Conservation (phyloP, 768 basidiomycete species). For the Lactarius indigo region DNA sequence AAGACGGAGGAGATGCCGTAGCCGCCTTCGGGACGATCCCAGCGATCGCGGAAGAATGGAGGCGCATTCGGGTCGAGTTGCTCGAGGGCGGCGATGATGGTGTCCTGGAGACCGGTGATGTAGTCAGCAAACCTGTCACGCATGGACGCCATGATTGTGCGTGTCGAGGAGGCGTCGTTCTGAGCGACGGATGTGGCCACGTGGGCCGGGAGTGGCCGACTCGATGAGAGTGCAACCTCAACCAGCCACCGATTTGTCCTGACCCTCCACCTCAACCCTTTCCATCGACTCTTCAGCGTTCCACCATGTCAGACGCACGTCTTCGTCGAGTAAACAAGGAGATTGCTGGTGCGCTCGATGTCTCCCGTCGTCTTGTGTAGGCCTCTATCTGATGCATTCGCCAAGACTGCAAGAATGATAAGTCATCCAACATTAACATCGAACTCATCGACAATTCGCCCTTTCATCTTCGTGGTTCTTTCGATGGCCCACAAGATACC, state of each 20-base stretch:
- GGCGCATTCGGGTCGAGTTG: constrained; percentile 67
- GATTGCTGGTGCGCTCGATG: constrained; percentile 62
- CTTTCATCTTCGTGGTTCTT: constrained; percentile 88
- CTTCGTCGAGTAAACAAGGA: constrained; percentile 92
- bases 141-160: constrained; percentile 43
- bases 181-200: background rate
- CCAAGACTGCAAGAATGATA: constrained; percentile 93
- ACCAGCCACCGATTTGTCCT: background rate
- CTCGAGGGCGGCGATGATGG: constrained; percentile 77
- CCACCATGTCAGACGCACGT: constrained; percentile 57
- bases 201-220: background rate
- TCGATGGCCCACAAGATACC: constrained; percentile 88
- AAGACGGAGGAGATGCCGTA: constrained; percentile 88
- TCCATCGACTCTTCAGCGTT: background rate
- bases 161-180: background rate
- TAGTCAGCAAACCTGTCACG: constrained; percentile 74
- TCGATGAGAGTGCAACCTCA: too few relatives aligned
- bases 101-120: constrained; percentile 70
- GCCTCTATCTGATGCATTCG: background rate
- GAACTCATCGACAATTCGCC: constrained; percentile 86
- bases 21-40: constrained; percentile 66
- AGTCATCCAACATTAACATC: constrained; percentile 79
- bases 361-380: background rate
- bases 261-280: constrained; percentile 17
- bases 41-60: constrained; percentile 76